Evolutionary conservation across 2,329 filamentous ascomycete species (phyloP), one percentile per base, ranked within the genome.

Genomic region (Microsporum ferrugineum): DNA sequence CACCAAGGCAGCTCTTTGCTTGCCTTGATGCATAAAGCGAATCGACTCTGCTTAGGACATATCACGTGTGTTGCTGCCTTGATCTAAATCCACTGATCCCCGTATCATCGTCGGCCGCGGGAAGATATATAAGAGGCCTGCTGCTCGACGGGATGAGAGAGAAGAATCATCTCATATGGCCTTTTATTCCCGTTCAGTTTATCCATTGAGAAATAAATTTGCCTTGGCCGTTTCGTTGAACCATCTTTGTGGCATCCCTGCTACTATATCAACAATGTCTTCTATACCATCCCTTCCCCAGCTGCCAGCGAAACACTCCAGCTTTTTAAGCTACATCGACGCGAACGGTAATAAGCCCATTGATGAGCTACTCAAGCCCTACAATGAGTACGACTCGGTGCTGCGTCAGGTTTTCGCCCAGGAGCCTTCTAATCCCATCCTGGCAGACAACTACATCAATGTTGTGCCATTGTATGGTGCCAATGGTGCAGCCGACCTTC

Each of bases 391-490:
- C 57, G 70, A 72, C 55, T 63, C 62, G 31, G 69, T 65, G 60
- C 63, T 72, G n/a, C 67, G 71, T 43, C 66, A 72, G 60, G 62
- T 70, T 31, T 72, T 68, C 59, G 71, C 71, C 6, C 70, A 71
- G 56, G 63, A 71, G 7, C 71, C 66, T 4, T 39, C 63, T 51
- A 62, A 70, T 60, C 57, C 63, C 33, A 62, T 64, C 45, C 61
- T 68, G 43, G 53, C 61, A 8, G 63, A 66, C 45, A 63, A 64
- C 38, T 64, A 70, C 59, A 58, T 72, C 59, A 68, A 68, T 63
- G 57, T 65, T 41, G 64, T 72, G 23, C 65, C 70, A 17, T 45
- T 72, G n/a, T 72, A 70, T 43, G 43, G 53, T 31, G 64, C 62
- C 4, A 43, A 65, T 31, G 60, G 61, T 27, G 8, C 17, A 10